A percentile compares a stretch with the other conserved stretches of the same genome.
Conservation (phyloP, 1,284 basidiomycete species). For the Malassezia obtusa region DNA sequence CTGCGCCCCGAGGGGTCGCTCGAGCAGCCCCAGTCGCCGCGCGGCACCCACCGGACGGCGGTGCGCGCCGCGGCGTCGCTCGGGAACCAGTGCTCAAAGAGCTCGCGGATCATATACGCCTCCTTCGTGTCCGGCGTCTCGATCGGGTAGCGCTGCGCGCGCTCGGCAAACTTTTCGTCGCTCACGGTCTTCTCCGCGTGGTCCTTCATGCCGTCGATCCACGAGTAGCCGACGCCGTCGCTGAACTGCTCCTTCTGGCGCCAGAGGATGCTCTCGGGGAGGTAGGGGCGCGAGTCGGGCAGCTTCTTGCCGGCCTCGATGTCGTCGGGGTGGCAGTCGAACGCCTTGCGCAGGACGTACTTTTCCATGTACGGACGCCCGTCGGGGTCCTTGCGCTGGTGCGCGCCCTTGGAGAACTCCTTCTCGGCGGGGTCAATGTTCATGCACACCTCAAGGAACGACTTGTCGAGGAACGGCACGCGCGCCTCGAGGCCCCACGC, state of each 20-base stretch:
- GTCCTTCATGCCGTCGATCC: conserved; percentile 98
- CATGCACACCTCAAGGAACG: conserved; percentile 89
- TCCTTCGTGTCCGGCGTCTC: conserved; percentile 94
- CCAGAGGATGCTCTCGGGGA: conserved; percentile 91
- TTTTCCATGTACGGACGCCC: conserved; percentile 49
- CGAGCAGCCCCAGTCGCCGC: conserved; percentile 91
- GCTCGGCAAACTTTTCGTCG: conserved; percentile 70
- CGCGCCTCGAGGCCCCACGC: conserved; percentile 99
- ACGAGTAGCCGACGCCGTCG: conserved; percentile 97
- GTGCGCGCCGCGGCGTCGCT: conserved; percentile 75
- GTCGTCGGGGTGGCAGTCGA: conserved; percentile 69
- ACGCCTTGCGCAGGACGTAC: conserved; percentile 96
- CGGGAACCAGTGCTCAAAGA: conserved; percentile 72
- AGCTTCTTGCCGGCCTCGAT: conserved; percentile 54
- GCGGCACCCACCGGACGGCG: conserved; percentile 57
- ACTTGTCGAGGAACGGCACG: conserved; percentile 96
- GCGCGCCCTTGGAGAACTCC: conserved; percentile 73
- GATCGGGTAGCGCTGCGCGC: conserved; percentile 65
- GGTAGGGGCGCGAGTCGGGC: conserved; percentile 57
- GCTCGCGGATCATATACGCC: conserved; percentile 85
- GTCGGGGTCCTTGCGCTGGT: conserved; percentile 61
- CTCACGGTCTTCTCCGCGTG: conserved; percentile 67
- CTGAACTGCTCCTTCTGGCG: conserved; percentile 99
- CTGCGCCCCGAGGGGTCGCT: conserved; percentile 87
- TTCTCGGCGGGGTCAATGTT: conserved; percentile 79